Base-by-base conservation (phyloP, 2,329 filamentous ascomycete genomes). In the Fusarium staphyleae region DNA sequence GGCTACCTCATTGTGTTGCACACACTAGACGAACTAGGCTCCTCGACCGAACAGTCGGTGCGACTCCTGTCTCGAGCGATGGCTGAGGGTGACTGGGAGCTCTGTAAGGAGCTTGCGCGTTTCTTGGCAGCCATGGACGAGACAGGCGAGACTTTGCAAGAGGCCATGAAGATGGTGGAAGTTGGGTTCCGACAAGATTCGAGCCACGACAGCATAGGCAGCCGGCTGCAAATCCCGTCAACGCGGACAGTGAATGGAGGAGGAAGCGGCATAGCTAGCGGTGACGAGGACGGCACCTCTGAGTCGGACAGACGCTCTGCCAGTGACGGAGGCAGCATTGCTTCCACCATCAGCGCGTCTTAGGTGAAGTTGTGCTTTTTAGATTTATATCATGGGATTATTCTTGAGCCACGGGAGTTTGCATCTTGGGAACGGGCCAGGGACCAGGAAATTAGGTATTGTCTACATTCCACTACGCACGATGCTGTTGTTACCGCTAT, bases 1-100 rank as follows among this genome's bases (percentile, higher is more conserved):
- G 95, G 96, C 1, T 99, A 98, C 72, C 81, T 99, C n/a, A 85
- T 99, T 14, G 90, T 99, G 29, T 79, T 99, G 29, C 93, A 99
- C 70, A 96, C 92, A 0, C 81, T 89, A 52, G 85, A 89, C 60
- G 87, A 90, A 70, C 73, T 89, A 34, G 83, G 81, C 10, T 81
- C 86, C 2, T 88, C 87, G 15, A 87, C 86, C 12, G 87, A 90
- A 65, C 89, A 93, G 69, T 87, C 92, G 15, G 89, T 96, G 4
- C 84, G 92, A 11, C 78, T 99, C 18, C 82, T 99, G 51, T 86
- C 85, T 26, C 81, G 90, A 41, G 95, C 93, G 1, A 93, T 93
- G 66, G 81, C 86, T 26, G 91, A 93, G 71, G 86, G 87, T 41
- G 93, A 98, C 69, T 99, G 93, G 92, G 93, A 98, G 65, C 77